Evolutionary conservation across 345 rosid species (phyloP), one percentile per base, ranked within the genome.

Genomic region (Gossypium australe): DNA sequence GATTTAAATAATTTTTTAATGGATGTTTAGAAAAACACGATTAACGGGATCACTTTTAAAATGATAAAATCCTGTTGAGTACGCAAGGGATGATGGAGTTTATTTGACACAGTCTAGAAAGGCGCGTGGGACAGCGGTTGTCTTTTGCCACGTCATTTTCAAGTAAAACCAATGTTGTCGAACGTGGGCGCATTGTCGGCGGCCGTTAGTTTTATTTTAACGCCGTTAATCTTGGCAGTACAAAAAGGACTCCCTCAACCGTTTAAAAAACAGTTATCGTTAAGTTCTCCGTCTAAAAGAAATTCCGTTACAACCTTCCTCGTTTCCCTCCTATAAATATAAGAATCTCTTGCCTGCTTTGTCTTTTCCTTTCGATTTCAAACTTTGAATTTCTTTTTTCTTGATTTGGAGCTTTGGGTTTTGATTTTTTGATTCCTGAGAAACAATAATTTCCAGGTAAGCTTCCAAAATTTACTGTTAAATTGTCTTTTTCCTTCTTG

Each of bases 381-480:
- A 55, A 22, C 22, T 55, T 29, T 8, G 72, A 43, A 17, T 0
- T 47, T 58, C 29, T 47, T 13, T 18, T 38, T 27, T 67, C 17
- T 66, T 38, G 2, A 3, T 47, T 48, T 22, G 71, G 43, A 61
- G 69, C 43, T 48, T 47, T 73, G 57, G 59, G 68, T 29, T 47
- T 73, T 73, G 25, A 61, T n/a, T 48, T 34, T 48, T 73, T 48
- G 24, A 47, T 73, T 17, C 27, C 7, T 13, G 4, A 47, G 44
- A 6, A 27, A 13, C 47, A 16, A 11, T 45, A 61, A 63, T 73
- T 73, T 73, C 76, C 76, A 62, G 76, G 76, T 73, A 61, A 60
- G 16, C 47, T 27, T 29, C 48, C 18, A 16, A 51, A 69, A 17
- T 17, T 69, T 51, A 69, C 73, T 17, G 25, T 51, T 51, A 3